phyloP scores from a whole-genome alignment of 768 basidiomycete species.

The Grammothele lineata region DNA sequence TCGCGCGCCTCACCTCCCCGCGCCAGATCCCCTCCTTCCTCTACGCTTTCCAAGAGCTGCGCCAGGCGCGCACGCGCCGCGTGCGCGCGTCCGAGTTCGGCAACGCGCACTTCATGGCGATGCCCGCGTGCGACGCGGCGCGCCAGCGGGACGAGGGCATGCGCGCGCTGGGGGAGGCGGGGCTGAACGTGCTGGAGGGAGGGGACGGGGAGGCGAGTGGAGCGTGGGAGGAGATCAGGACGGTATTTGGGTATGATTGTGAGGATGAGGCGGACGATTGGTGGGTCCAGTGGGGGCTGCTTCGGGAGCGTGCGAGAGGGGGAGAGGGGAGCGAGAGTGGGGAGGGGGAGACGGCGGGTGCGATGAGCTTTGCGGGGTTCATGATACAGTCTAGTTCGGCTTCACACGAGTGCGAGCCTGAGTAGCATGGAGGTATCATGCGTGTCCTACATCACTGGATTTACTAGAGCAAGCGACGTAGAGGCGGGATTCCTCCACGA shows the following conservation, averaged over 20 bases:
- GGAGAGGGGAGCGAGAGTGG: neutral
- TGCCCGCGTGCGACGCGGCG: slow-evolving; percentile 18
- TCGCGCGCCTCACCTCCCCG: slow-evolving; percentile 28
- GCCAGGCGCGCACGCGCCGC: slow-evolving; percentile 24
- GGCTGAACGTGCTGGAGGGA: slow-evolving; percentile 19
- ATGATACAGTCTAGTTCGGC: slow-evolving; percentile 10
- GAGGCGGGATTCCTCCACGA: too few species aligned
- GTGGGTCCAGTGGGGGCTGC: slow-evolving; percentile 33
- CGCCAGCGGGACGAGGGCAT: slow-evolving; percentile 25
- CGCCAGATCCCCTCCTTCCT: slow-evolving; percentile 31
- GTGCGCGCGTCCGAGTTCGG: slow-evolving; percentile 20
- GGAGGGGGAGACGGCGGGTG: neutral
- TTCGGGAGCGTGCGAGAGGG: slow-evolving; percentile 20
- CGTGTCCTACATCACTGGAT: too few species aligned
- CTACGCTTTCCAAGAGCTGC: slow-evolving; percentile 32
- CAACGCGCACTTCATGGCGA: slow-evolving; percentile 18
- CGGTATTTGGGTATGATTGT: slow-evolving; percentile 31
- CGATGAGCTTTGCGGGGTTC: slow-evolving; percentile 7
- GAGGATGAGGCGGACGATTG: slow-evolving; percentile 35
- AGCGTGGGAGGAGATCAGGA: slow-evolving; percentile 27
- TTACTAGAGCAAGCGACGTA: too few species aligned
- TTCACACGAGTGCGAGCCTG: too few species aligned
- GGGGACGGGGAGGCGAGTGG: slow-evolving; percentile 21
- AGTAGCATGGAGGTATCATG: too few species aligned
- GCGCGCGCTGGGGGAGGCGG: slow-evolving; percentile 15